Conservation (phyloP, 306 rosid genomes). For the Citrullus colocynthis region DNA sequence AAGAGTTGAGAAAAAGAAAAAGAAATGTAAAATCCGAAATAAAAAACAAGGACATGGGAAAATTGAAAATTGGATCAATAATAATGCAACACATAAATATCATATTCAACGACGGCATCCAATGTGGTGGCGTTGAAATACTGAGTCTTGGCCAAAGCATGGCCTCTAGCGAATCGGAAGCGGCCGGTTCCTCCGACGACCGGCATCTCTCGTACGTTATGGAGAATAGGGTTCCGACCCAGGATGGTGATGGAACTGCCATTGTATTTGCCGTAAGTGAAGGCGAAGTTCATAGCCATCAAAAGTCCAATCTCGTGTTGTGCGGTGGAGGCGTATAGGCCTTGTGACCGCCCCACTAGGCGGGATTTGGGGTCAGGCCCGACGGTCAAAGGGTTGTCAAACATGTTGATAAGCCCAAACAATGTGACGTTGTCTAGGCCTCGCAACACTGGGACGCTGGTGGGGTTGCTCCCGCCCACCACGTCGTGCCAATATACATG, state of each 20-base stretch:
- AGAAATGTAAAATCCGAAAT: no score
- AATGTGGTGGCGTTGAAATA: constrained; percentile 8
- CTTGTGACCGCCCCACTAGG: constrained; percentile 26
- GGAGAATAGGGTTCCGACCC: constrained; percentile 45
- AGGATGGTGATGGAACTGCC: constrained; percentile 55
- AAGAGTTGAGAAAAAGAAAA: no score
- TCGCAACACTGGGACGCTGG: constrained; percentile 2
- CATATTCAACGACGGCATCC: constrained; percentile 55
- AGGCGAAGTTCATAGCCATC: constrained; percentile 64
- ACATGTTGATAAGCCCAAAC: constrained; percentile 19
- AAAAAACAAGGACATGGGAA: neutral
- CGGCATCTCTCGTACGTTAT: constrained; percentile 57
- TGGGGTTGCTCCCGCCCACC: constrained; percentile 17
- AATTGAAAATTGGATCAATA: constrained; percentile 1
- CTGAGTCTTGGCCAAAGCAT: constrained; percentile 38
- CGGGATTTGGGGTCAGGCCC: constrained; percentile 17
- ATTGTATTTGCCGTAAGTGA: constrained; percentile 48
- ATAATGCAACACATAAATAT: constrained; percentile 34
- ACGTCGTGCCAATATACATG: constrained; percentile 63
- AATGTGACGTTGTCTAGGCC: neutral
- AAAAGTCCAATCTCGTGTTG: constrained; percentile 19
- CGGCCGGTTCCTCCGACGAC: constrained; percentile 66
- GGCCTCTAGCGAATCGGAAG: constrained; percentile 59
- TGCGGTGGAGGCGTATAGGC: constrained; percentile 14
- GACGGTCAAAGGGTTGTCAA: constrained; percentile 21